Evolutionary conservation across 768 basidiomycete species (phyloP).

Genomic region (Astraeus odoratus): DNA sequence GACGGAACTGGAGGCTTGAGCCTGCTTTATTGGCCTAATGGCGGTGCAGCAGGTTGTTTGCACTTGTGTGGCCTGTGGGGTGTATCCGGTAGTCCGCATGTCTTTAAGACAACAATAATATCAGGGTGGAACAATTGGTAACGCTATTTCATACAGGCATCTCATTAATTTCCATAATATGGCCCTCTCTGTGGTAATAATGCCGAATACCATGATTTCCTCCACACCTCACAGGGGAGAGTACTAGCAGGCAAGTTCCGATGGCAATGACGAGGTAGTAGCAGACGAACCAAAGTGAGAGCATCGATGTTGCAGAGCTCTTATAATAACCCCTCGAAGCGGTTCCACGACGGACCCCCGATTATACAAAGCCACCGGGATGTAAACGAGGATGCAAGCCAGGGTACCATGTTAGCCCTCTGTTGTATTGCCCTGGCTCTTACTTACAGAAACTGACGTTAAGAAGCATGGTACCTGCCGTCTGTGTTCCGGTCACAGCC

Average conservation of each 20-base stretch:
- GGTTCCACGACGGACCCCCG: slow-evolving; percentile 48
- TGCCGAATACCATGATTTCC: background rate
- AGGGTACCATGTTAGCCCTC: background rate
- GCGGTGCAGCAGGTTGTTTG: background rate
- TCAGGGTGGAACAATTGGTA: too few species aligned
- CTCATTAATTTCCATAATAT: too few species aligned
- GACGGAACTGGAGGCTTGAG: background rate
- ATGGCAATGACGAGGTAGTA: slow-evolving; percentile 18
- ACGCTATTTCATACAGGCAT: too few species aligned
- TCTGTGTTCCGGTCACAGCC: slow-evolving; percentile 42
- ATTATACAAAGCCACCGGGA: slow-evolving; percentile 59
- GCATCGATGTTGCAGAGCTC: slow-evolving; percentile 56
- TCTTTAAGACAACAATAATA: too few species aligned
- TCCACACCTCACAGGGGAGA: slow-evolving; percentile 23
- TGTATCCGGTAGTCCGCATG: too few species aligned
- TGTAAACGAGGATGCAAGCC: slow-evolving; percentile 70
- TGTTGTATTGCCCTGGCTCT: background rate
- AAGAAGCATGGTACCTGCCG: slow-evolving; percentile 38
- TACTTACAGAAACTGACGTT: slow-evolving; percentile 53
- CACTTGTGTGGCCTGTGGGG: too few species aligned
- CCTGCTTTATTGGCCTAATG: background rate
- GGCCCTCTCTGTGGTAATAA: too few species aligned
- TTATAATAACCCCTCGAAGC: slow-evolving; percentile 42
- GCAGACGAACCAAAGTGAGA: slow-evolving; percentile 41
- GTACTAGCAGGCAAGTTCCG: slow-evolving; percentile 15